Conservation (phyloP, 176 grass and related monocot genomes). For the Elaeis guineensis region DNA sequence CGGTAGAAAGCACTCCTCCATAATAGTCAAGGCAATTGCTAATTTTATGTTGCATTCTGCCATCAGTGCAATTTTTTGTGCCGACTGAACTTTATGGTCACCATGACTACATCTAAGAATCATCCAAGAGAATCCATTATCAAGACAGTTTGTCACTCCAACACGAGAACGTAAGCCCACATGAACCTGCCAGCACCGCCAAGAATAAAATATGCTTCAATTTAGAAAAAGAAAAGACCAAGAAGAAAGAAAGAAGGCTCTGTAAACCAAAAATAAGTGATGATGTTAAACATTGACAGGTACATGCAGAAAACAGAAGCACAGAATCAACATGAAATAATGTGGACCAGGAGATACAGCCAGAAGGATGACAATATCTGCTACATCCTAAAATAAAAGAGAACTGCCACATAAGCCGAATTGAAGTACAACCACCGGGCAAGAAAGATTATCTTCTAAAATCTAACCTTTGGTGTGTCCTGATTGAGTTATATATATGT, state of each 20-base stretch:
- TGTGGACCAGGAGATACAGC: too few species aligned
- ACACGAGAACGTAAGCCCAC: constrained; percentile 42
- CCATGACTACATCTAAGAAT: constrained; percentile 56
- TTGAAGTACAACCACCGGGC: too few species aligned
- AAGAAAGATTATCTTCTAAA: too few species aligned
- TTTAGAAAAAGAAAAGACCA: background rate
- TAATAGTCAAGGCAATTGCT: constrained; percentile 63
- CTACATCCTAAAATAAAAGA: too few species aligned
- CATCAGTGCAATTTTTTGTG: constrained; percentile 50
- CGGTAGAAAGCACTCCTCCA: constrained; percentile 91
- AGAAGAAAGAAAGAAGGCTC: background rate
- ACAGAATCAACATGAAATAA: too few species aligned
- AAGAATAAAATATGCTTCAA: constrained; percentile 3
- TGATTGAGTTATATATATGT: too few species aligned
- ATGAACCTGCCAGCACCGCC: constrained; percentile 42
- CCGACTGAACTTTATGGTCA: constrained; percentile 42
- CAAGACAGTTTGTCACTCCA: constrained; percentile 46
- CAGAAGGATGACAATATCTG: too few species aligned
- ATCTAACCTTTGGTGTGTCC: too few species aligned
- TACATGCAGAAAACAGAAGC: too few species aligned
- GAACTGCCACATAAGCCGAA: too few species aligned
- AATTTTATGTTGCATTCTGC: constrained; percentile 96
- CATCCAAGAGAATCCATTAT: constrained; percentile 47
- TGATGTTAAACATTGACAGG: too few species aligned
- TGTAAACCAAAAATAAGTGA: too few species aligned